These are phyloP conservation scores for Carex scoparia DNA, from an alignment of 176 grass and related monocot genomes.

Conservation along the genomic window DNA sequence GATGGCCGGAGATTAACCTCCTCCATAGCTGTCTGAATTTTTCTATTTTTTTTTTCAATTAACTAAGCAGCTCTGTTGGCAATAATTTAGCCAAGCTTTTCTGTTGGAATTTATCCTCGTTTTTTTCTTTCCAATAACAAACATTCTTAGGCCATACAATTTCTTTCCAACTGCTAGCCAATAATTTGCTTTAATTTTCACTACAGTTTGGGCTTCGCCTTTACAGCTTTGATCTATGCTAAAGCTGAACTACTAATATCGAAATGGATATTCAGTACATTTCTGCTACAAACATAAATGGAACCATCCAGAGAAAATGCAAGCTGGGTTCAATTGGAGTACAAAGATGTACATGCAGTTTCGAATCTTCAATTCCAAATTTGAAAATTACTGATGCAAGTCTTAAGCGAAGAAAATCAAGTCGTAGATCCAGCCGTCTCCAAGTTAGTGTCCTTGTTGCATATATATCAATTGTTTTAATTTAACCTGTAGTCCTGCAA, in stretches of 20 bases:
- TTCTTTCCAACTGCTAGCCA: not conserved
- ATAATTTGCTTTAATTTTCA: not conserved
- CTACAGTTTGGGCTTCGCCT: not conserved
- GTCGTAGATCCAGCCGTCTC: constrained; percentile 23
- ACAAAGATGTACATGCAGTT: constrained; percentile 39
- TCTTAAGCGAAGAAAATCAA: constrained; percentile 35
- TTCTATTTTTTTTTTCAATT: not conserved
- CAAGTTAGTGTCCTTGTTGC: constrained; percentile 36
- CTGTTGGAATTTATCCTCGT: not conserved
- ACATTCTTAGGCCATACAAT: too few relatives aligned
- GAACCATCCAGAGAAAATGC: constrained; percentile 38
- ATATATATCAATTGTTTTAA: not conserved
- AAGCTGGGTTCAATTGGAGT: constrained; percentile 26
- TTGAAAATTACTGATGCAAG: constrained; percentile 33
- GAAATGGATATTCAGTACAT: constrained; percentile 56
- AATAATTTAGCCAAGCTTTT: not conserved
- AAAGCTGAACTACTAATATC: not conserved
- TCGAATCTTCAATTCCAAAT: constrained; percentile 27
- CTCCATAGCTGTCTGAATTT: not conserved
- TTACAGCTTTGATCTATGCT: not conserved
- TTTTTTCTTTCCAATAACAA: not conserved
- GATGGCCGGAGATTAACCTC: not conserved
- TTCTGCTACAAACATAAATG: constrained; percentile 55
- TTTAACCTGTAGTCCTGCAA: not conserved
- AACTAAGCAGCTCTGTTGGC: not conserved